Evolutionary conservation across 225 moss, liverwort and hornwort genomes (phyloP).

Genomic region (Pleurozium schreberi): DNA sequence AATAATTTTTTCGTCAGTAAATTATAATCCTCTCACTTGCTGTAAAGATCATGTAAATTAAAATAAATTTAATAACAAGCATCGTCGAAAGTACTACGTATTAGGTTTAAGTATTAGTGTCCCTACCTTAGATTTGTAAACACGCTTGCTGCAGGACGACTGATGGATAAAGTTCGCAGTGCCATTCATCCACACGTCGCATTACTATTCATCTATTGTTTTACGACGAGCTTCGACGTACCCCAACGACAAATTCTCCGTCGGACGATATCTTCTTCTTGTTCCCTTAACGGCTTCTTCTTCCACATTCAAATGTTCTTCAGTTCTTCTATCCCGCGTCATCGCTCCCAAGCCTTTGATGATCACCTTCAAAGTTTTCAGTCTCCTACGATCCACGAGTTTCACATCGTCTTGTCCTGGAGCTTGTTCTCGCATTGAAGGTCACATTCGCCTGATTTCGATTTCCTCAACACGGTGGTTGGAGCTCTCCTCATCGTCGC

Average conservation of each 20-base stretch:
- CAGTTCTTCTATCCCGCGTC: neutral
- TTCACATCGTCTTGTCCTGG: neutral
- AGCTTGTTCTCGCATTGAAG: too few species aligned
- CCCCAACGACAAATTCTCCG: neutral
- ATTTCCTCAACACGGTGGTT: neutral
- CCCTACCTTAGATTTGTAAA: neutral
- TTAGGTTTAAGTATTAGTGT: neutral
- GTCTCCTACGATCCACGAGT: neutral
- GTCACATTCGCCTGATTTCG: neutral
- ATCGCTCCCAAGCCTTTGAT: neutral
- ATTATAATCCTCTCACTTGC: neutral
- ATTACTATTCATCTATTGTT: neutral
- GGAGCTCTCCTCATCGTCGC: neutral
- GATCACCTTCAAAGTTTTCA: neutral
- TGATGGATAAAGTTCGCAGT: too few species aligned
- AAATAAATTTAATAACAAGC: neutral
- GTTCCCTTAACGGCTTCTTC: conserved; percentile 6
- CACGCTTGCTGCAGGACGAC: too few species aligned
- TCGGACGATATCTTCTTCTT: neutral
- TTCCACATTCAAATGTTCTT: neutral
- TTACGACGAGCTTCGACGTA: neutral
- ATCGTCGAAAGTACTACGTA: neutral
- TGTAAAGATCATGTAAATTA: neutral
- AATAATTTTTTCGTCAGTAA: neutral
- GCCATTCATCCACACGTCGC: neutral